Conservation (phyloP, 148 eudicot species). For the Rhododendron griersonianum region DNA sequence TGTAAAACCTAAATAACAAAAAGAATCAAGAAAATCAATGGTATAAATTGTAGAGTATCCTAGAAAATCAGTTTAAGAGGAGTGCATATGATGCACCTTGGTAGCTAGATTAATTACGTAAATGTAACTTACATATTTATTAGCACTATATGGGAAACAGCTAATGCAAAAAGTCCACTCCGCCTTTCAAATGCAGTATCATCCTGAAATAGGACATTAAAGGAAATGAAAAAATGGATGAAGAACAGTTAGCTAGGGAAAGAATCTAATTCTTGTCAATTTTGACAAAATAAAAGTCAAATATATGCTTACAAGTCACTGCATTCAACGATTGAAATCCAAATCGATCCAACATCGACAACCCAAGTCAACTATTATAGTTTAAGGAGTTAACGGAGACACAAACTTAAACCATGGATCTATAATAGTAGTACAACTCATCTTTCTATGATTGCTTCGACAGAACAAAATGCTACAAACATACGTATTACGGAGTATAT, state of each 20-base stretch:
- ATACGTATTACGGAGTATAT: no score
- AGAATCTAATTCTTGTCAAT: neutral
- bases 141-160: conserved; percentile 96
- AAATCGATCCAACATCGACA: neutral
- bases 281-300: neutral
- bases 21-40: no score
- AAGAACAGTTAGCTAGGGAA: neutral
- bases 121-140: conserved; percentile 76
- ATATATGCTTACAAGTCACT: neutral
- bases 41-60: no score
- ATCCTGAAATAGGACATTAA: conserved; percentile 48
- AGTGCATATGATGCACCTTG: neutral
- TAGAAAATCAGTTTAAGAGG: no score
- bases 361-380: neutral
- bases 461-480: no score
- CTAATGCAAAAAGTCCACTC: conserved; percentile 93
- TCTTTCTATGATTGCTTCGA: neutral
- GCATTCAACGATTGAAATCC: neutral
- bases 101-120: neutral
- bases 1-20: no score
- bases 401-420: no score
- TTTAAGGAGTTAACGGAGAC: no score
- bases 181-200: conserved; percentile 87
- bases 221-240: neutral
- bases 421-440: neutral